Evolutionary conservation across 2,329 filamentous ascomycete species (phyloP), one percentile per base, ranked within the genome.

Genomic region (Neoarthrinium moseri): DNA sequence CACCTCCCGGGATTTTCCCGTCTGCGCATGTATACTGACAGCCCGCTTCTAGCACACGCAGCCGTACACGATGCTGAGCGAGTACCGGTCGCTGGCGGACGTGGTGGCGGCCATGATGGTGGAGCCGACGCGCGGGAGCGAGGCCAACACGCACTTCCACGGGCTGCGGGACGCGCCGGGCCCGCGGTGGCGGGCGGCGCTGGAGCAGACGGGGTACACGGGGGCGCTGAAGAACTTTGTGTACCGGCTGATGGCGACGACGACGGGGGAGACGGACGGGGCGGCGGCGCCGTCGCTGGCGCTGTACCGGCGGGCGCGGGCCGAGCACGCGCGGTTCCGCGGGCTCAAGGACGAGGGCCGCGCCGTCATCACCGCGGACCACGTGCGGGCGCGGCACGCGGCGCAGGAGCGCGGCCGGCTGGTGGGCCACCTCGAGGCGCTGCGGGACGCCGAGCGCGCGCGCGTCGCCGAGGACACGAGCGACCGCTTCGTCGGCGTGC

Each of bases 21-120:
- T n/a, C n/a, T n/a, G n/a, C n/a, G n/a, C n/a, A n/a, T n/a, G n/a
- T n/a, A n/a, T n/a, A 24, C 38, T 41, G 26, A 41, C 20, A 7
- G n/a, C 20, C 15, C 30, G 5, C 18, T 20, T 20, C 15, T 27
- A 63, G 60, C 15, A 34, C 12, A 44, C 50, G 20, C 60, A 62
- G 45, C 58, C 59, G 5, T 64, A 63, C 51, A 64, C 62, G 3
- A 50, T 61, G 17, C 35, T 60, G 39, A 63, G 56, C 43, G 62
- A 63, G 45, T 59, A 58, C 46, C 56, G 60, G 30, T 57, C 60
- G 2, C 15, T 63, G 5, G 62, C 57, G 15, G 59, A 63, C 47
- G 52, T 63, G 39, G 46, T 63, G 32, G 54, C 58, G 26, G 53
- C 47, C 20, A 63, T 64, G 61, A 64, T 64, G 62, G 29, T 60